Evolutionary conservation across 169 alveolate genomes (phyloP).

Genomic region (Plasmodium coatneyi): DNA sequence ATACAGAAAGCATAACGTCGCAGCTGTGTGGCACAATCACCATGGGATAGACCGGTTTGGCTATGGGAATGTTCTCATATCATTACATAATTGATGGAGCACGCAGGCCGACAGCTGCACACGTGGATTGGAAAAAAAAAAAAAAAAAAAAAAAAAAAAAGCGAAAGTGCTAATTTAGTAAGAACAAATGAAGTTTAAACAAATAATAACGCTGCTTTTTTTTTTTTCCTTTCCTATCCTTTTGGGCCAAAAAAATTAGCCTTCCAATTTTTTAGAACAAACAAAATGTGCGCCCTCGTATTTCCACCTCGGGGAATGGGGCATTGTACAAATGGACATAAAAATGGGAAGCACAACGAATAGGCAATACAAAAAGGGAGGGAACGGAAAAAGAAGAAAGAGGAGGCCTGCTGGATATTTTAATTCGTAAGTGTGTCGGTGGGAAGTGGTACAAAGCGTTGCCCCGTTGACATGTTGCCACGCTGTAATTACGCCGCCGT

Average conservation of each 20-base stretch:
- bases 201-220: neutral
- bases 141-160: constrained; percentile 2
- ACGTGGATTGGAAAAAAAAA: neutral
- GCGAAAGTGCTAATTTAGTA: neutral
- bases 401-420: neutral
- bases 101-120: neutral
- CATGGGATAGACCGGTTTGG: neutral
- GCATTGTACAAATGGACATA: neutral
- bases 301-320: neutral
- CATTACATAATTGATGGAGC: neutral
- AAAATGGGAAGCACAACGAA: neutral
- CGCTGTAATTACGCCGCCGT: neutral
- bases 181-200: neutral
- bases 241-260: neutral
- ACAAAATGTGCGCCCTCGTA: neutral
- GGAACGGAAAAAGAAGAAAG: neutral
- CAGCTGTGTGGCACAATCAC: neutral
- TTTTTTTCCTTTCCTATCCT: neutral
- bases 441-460: neutral
- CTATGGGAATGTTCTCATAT: neutral
- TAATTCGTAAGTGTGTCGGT: neutral
- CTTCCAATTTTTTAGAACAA: neutral
- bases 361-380: neutral
- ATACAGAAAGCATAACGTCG: neutral
- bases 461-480: neutral